Evolutionary conservation across 202 grass and related monocot genomes (phyloP), one percentile per base, ranked within the genome.

Genomic region (Schoenoplectus triqueter): DNA sequence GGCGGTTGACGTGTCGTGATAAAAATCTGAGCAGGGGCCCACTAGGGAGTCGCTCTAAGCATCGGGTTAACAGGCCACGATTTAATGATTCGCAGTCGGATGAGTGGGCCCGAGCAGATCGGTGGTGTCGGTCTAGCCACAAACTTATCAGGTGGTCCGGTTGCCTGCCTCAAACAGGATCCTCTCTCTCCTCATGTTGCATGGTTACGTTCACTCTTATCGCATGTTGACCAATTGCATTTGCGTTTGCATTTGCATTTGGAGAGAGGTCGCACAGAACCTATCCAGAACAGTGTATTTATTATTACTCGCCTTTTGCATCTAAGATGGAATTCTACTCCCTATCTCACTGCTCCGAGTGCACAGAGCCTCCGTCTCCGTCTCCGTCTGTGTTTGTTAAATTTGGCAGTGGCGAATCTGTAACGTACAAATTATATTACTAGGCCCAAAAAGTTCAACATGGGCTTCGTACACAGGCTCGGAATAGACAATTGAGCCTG

Each of bases 81-180:
- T 66, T 66, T 7, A 6, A 6, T 18, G 20, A 66, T 66, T 66
- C 9, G 0, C 21, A 68, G 39, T 15, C 42, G 8, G 39, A 68
- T 68, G 0, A 42, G 65, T 15, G 65, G 65, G 39, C 31, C 65
- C 65, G 5, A 68, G 2, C 13, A 11, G 65, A 42, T 15, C 40
- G 11, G 4, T 69, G 10, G 10, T 69, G 39, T 44, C 15, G 13
- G 11, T 44, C 66, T 15, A 44, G 11, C 39, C 39, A 44, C 66
- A 68, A 68, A 68, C 40, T 42, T 11, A 68, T 68, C 66, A 68
- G 66, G 11, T 68, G 66, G 39, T 68, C 66, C 10, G 39, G 66
- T 68, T 68, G 40, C 2, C 10, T 68, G 66, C 31, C 66, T 68
- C 66, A 41, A 41, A 1, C 5, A 14, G 62, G 62, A 64, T 64